These are phyloP conservation scores for Solioccasus polychromus DNA, from an alignment of 768 basidiomycete genomes.

Conservation along the genomic window DNA sequence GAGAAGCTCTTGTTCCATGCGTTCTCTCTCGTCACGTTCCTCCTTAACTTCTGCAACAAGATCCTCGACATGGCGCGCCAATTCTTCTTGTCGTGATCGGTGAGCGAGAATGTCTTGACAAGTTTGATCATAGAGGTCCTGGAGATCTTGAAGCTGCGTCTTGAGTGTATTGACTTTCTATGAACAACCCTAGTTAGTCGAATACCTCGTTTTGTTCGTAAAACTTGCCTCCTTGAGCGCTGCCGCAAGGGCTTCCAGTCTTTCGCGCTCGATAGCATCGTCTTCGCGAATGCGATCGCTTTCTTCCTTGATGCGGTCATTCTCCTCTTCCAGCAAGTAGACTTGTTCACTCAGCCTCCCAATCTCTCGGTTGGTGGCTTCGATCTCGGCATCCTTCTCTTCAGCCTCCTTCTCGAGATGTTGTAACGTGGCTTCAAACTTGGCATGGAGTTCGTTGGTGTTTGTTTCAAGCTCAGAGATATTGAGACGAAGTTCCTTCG, in stretches of 20 bases:
- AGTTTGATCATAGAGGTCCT: conserved; percentile 62
- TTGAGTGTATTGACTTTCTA: conserved; percentile 73
- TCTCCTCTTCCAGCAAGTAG: conserved; percentile 83
- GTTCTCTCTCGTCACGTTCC: conserved; percentile 57
- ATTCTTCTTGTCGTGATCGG: conserved; percentile 71
- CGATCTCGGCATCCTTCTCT: conserved; percentile 77
- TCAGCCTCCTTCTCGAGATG: conserved; percentile 78
- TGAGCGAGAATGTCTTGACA: conserved; percentile 64
- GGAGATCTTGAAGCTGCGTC: conserved; percentile 61
- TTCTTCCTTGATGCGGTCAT: conserved; percentile 74
- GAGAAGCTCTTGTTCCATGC: conserved; percentile 51
- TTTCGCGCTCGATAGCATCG: conserved; percentile 66
- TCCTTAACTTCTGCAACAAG: conserved; percentile 59
- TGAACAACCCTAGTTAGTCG: conserved; percentile 3
- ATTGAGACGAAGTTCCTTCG: conserved; percentile 67
- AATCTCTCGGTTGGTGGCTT: conserved; percentile 70
- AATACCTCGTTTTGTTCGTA: neutral
- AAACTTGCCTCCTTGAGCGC: conserved; percentile 76
- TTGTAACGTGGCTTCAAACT: conserved; percentile 71
- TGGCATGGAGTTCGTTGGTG: conserved; percentile 64
- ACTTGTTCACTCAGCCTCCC: conserved; percentile 79
- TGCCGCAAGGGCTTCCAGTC: conserved; percentile 59
- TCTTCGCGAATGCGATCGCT: conserved; percentile 66
- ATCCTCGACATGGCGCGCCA: conserved; percentile 71
- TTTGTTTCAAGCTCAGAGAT: conserved; percentile 75